Conservation (phyloP, 1,284 basidiomycete genomes). For the Rhodotorula sp. region DNA sequence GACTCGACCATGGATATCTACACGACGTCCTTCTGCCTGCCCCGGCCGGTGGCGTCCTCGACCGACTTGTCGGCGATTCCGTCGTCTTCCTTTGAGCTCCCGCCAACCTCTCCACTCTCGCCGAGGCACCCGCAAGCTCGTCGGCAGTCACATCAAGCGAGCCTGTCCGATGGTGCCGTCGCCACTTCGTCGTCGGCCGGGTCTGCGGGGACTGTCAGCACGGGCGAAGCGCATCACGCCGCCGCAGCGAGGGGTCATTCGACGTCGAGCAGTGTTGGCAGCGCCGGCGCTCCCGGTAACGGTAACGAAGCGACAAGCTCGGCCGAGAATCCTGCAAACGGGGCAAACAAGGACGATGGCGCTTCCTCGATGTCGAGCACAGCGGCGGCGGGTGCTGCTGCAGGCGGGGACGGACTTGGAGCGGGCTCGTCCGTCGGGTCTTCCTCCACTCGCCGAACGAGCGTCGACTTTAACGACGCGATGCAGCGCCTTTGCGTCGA, state of each 20-base stretch:
- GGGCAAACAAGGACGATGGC: neutral
- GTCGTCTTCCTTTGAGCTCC: constrained; percentile 36
- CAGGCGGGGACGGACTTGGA: neutral
- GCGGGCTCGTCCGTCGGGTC: neutral
- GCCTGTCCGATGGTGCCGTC: constrained; percentile 16
- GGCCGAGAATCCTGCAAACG: neutral
- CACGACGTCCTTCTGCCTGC: constrained; percentile 85
- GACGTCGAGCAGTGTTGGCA: constrained; percentile 5
- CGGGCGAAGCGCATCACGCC: neutral
- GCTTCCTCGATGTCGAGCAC: neutral
- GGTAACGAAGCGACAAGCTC: constrained; percentile 4
- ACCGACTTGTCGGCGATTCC: constrained; percentile 43
- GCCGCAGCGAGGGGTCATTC: neutral
- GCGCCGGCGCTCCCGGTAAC: neutral
- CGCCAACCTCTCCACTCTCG: neutral
- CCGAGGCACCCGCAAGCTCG: neutral
- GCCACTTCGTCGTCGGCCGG: neutral
- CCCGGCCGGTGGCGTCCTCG: constrained; percentile 61
- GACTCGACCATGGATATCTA: constrained; percentile 68
- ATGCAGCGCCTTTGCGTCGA: constrained; percentile 77
- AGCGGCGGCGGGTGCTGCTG: neutral
- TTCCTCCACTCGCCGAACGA: constrained; percentile 23
- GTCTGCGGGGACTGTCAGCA: neutral
- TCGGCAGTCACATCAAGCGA: constrained; percentile 5
- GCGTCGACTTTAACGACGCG: constrained; percentile 56